phyloP scores from a whole-genome alignment of 2,329 filamentous ascomycete species.

The Ambrosiella xylebori region DNA sequence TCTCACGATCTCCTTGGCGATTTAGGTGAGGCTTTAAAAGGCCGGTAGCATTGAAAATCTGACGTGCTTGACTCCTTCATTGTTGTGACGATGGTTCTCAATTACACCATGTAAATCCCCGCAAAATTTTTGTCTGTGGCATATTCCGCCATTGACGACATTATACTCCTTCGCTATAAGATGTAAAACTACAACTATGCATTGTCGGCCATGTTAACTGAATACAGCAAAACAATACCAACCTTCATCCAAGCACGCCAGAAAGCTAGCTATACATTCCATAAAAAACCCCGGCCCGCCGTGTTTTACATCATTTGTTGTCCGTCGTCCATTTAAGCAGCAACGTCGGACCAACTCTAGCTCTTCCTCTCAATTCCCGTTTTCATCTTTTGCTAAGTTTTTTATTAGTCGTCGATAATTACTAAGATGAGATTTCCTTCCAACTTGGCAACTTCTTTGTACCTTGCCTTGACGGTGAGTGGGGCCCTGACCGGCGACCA shows the following conservation, averaged over 20 bases:
- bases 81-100: background rate
- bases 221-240: too few species aligned
- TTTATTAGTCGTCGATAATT: background rate
- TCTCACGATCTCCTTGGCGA: background rate
- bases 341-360: background rate
- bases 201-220: too few species aligned
- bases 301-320: too few species aligned
- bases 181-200: too few species aligned
- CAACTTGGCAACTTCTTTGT: background rate
- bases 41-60: background rate
- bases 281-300: too few species aligned
- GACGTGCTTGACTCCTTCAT: background rate
- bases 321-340: too few species aligned
- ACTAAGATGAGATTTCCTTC: background rate
- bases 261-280: too few species aligned
- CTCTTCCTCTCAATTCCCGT: background rate
- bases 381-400: background rate
- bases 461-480: background rate
- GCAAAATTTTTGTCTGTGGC: background rate
- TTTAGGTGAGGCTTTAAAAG: background rate
- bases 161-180: too few species aligned
- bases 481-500: background rate
- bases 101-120: background rate
- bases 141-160: background rate
- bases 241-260: too few species aligned